These are phyloP conservation scores for Sarocladium kiliense DNA, from an alignment of 2,329 filamentous ascomycete species.

Conservation along the genomic window DNA sequence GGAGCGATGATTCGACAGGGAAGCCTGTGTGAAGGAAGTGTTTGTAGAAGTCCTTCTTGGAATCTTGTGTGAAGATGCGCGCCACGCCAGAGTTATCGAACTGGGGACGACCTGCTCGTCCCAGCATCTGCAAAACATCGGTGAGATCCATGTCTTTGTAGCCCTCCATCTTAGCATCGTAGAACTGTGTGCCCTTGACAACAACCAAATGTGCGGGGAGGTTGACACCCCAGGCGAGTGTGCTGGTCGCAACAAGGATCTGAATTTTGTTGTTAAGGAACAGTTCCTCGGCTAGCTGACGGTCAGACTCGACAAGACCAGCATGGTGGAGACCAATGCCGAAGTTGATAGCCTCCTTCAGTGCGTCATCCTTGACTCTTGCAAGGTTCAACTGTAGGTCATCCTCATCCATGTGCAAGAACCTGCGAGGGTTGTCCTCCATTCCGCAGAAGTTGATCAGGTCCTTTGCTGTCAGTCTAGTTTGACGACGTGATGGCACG, in stretches of 20 bases:
- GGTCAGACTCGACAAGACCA: conserved; percentile 89
- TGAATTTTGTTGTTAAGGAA: conserved; percentile 98
- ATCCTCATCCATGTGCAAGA: conserved; percentile 91
- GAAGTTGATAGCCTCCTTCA: conserved; percentile 93
- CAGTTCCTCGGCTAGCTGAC: conserved; percentile 85
- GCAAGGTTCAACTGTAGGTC: conserved; percentile 84
- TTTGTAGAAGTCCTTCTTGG: conserved; percentile 99
- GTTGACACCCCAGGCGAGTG: conserved; percentile 97
- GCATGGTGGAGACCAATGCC: conserved; percentile 97
- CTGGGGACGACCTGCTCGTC: conserved; percentile 89
- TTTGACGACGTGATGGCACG: conserved; percentile 91
- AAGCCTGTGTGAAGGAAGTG: conserved; percentile 98
- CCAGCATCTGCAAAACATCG: conserved; percentile 96
- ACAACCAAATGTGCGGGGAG: conserved; percentile 94
- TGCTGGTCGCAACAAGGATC: conserved; percentile 91
- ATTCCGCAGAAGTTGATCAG: conserved; percentile 96
- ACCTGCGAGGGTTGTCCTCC: conserved; percentile 94
- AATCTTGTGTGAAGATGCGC: conserved; percentile 92
- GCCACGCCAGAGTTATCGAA: conserved; percentile 96
- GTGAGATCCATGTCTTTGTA: conserved; percentile 99
- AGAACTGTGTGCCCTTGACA: conserved; percentile 97
- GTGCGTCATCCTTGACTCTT: conserved; percentile 85
- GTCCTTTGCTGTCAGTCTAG: conserved; percentile 89
- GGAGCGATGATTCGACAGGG: conserved; percentile 91
- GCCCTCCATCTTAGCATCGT: conserved; percentile 93